Percentiles rank a stretch among this genome's conserved stretches.
These are phyloP conservation scores for Naumovozyma castellii DNA, from an alignment of 805 yeast species.

Conservation along the genomic window DNA sequence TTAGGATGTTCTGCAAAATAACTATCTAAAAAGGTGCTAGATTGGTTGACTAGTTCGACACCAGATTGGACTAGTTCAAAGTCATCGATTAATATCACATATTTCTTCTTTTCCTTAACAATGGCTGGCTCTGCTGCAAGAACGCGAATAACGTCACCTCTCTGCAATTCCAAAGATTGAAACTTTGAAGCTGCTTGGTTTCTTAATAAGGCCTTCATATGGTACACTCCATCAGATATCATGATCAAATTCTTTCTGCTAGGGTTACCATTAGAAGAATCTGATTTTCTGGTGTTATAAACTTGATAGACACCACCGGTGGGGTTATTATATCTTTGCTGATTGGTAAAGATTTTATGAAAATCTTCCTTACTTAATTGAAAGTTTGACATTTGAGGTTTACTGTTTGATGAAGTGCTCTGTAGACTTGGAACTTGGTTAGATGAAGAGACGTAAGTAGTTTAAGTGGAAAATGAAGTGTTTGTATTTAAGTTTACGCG, in stretches of 20 bases:
- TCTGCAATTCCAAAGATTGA: slow-evolving; percentile 38
- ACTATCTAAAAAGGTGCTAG: slow-evolving; percentile 41
- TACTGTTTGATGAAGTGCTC: too few relatives aligned
- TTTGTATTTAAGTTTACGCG: neutral
- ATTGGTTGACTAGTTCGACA: slow-evolving; percentile 32
- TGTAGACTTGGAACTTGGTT: too few relatives aligned
- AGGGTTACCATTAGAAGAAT: slow-evolving; percentile 16
- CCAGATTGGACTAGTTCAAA: slow-evolving; percentile 35
- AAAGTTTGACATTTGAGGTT: slow-evolving; percentile 11
- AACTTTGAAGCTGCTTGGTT: slow-evolving; percentile 39
- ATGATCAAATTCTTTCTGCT: slow-evolving; percentile 29
- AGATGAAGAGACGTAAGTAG: too few relatives aligned
- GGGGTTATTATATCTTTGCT: slow-evolving; percentile 25
- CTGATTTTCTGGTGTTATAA: slow-evolving; percentile 26
- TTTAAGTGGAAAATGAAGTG: too few relatives aligned
- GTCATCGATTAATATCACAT: slow-evolving; percentile 40
- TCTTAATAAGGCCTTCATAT: slow-evolving; percentile 45
- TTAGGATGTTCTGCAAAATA: slow-evolving; percentile 52
- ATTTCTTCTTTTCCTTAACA: slow-evolving; percentile 35
- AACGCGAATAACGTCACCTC: slow-evolving; percentile 30
- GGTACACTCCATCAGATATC: slow-evolving; percentile 44
- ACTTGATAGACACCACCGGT: slow-evolving; percentile 26
- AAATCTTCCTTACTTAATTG: slow-evolving; percentile 23
- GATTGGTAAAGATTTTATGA: slow-evolving; percentile 22
- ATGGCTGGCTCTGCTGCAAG: slow-evolving; percentile 28